A percentile compares a stretch with the other conserved stretches of the same genome.
Conservation (phyloP, 139 green algal species). For the Haematococcus sp. region DNA sequence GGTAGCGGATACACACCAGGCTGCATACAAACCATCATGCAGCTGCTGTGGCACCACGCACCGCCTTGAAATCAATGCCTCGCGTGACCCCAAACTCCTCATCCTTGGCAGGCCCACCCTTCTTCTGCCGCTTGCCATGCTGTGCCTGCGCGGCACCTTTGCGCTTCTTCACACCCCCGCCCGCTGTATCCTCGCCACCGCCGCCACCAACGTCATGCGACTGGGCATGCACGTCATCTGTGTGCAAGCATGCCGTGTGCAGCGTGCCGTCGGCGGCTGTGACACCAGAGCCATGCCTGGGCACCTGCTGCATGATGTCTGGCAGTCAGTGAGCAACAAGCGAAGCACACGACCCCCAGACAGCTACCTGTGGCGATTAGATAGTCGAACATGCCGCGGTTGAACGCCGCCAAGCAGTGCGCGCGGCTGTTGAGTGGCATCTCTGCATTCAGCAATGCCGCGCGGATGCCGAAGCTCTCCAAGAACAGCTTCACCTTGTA, state of each 20-base stretch:
- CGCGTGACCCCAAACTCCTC: slow-evolving; percentile 95
- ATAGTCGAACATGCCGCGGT: slow-evolving; percentile 87
- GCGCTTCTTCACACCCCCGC: slow-evolving; percentile 7
- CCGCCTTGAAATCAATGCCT: slow-evolving; percentile 96
- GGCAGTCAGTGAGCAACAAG: too few relatives aligned
- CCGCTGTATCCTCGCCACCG: background rate
- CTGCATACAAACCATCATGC: too few relatives aligned
- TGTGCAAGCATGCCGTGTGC: too few relatives aligned
- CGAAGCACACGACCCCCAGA: too few relatives aligned
- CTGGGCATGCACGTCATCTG: slow-evolving; percentile 62
- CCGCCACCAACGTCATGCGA: slow-evolving; percentile 13
- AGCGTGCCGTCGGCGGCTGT: background rate
- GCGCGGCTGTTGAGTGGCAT: slow-evolving; percentile 80
- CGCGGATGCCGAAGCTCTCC: slow-evolving; percentile 86
- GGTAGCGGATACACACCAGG: too few relatives aligned
- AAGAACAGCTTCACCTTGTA: slow-evolving; percentile 89
- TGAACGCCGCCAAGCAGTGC: slow-evolving; percentile 57
- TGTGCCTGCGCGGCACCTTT: background rate
- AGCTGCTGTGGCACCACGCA: slow-evolving; percentile 27
- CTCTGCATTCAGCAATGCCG: slow-evolving; percentile 78
- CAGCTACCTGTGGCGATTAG: slow-evolving; percentile 86
- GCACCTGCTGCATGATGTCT: background rate
- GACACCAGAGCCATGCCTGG: background rate
- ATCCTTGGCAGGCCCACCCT: slow-evolving; percentile 40
- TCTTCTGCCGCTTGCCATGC: background rate